Evolutionary conservation across 192 early-diverging fungal genomes (phyloP).

Genomic region (Pilaira anomala): DNA sequence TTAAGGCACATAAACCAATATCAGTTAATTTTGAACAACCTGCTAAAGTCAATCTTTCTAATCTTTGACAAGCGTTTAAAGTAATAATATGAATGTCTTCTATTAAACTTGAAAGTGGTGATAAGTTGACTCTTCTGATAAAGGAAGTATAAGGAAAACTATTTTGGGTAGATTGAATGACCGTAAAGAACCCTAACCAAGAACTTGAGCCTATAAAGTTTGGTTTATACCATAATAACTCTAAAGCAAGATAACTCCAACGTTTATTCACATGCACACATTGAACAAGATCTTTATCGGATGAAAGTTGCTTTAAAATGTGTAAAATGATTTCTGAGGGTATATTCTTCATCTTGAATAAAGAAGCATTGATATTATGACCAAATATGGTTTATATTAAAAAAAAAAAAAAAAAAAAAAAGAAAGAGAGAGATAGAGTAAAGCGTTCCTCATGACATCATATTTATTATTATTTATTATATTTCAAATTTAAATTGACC

Average conservation of each 20-base stretch:
- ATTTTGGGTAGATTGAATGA: background rate
- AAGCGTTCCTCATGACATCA: too few relatives aligned
- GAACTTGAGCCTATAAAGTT: slow-evolving; percentile 17
- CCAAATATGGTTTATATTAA: too few relatives aligned
- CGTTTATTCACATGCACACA: slow-evolving; percentile 49
- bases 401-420: too few relatives aligned
- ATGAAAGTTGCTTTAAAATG: slow-evolving; percentile 44
- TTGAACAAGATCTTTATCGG: slow-evolving; percentile 41
- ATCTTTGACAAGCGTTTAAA: slow-evolving; percentile 41
- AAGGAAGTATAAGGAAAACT: slow-evolving; percentile 43
- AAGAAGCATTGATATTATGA: too few relatives aligned
- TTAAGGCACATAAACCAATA: slow-evolving; percentile 39
- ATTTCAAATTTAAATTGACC: slow-evolving; percentile 44
- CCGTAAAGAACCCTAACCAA: slow-evolving; percentile 31
- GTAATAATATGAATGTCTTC: slow-evolving; percentile 35
- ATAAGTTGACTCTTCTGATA: slow-evolving; percentile 56
- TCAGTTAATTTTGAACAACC: slow-evolving; percentile 47
- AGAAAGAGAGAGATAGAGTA: too few relatives aligned
- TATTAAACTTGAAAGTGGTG: slow-evolving; percentile 42
- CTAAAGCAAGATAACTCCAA: slow-evolving; percentile 54
- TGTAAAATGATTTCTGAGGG: slow-evolving; percentile 52
- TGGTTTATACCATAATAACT: slow-evolving; percentile 55
- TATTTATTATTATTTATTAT: too few relatives aligned
- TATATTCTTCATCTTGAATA: slow-evolving; percentile 16
- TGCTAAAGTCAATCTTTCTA: slow-evolving; percentile 52